Conservation (phyloP, 2,329 filamentous ascomycete species). For the Cordyceps farinosa region DNA sequence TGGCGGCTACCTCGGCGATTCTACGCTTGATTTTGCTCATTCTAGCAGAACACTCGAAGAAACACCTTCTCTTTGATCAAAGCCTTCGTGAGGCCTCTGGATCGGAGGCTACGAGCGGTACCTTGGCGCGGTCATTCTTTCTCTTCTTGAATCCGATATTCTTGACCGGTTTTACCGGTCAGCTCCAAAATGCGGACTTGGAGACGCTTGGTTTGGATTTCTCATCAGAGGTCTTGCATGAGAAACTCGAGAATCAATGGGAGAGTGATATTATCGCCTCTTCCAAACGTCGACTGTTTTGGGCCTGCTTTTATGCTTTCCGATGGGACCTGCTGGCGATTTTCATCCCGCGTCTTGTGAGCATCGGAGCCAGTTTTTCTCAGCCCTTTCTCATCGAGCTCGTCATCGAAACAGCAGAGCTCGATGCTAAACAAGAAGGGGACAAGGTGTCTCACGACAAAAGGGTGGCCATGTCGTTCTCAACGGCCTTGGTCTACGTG, state of each 20-base stretch:
- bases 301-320: neutral
- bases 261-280: neutral
- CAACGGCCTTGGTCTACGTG: neutral
- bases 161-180: neutral
- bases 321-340: neutral
- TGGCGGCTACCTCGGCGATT: constrained; percentile 27
- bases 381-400: neutral
- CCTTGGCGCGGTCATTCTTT: neutral
- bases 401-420: neutral
- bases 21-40: constrained; percentile 29
- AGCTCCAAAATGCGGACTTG: neutral
- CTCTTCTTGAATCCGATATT: constrained; percentile 1
- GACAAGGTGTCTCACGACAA: neutral
- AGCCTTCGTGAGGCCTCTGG: neutral
- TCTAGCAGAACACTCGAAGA: constrained; percentile 32
- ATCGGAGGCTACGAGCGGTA: neutral
- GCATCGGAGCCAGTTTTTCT: neutral
- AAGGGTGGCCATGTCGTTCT: neutral
- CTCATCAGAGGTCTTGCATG: neutral
- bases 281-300: neutral
- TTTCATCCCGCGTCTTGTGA: neutral
- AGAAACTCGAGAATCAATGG: neutral
- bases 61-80: neutral
- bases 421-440: neutral
- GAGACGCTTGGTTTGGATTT: neutral